Evolutionary conservation across 2,329 filamentous ascomycete species (phyloP), one percentile per base, ranked within the genome.

Genomic region (Trichoderma sp.): DNA sequence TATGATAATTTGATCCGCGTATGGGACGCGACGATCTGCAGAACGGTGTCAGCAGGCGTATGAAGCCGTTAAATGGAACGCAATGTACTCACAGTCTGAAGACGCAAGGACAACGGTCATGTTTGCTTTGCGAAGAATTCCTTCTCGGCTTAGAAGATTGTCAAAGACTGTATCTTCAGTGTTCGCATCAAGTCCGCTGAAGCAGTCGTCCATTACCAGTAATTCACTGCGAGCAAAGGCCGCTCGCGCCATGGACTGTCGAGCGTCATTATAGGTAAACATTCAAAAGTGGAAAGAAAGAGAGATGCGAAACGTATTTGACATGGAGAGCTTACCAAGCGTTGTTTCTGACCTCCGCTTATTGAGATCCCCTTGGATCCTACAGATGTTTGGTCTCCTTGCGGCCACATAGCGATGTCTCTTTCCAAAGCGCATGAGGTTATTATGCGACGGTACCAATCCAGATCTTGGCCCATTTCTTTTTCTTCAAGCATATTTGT

Each of bases 301-400:
- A 13, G 39, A 43, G 6, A 43, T 5, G 6, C 18, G 5, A 7
- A 18, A n/a, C 8, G 32, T 4, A 18, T 1, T 1, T 18, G 39
- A 8, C 7, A 18, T 43, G 6, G 16, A 8, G 6, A 43, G 39
- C 39, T 10, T 32, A 69, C 59, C 43, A 77, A 39, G 26, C 75
- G 72, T 58, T 76, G 74, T 24, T 74, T 75, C 68, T 79, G 76
- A 8, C 77, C 78, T 26, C 78, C 77, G 6, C 77, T 79, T 37
- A 79, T 70, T 0, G 39, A 75, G 32, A 78, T 74, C 0, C 78
- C 77, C 54, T 75, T 76, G 51, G 73, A 75, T 5, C 78, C 78
- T 34, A 78, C 74, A 0, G 74, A 43, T 0, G 77, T 76, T 8
- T 70, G 69, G 51, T 79, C 76, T n/a, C 77, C 77, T 2, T 72